Percentiles rank a stretch among this genome's conserved stretches.
Conservation (phyloP, 441 rosid species). For the Erodium trifolium region DNA sequence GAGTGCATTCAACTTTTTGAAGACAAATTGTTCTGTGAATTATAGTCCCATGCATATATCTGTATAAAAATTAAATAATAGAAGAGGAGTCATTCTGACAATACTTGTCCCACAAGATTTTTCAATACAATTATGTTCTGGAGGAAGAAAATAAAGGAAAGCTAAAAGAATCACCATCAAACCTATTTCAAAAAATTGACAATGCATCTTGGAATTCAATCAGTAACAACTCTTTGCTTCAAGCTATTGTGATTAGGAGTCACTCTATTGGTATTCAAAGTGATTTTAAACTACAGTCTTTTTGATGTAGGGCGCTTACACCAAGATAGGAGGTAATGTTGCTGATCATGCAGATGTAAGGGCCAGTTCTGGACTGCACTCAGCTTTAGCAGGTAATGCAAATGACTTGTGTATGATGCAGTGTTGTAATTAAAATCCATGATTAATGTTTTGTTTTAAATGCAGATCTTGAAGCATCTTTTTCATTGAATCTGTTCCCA, state of each 20-base stretch:
- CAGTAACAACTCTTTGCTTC: background rate
- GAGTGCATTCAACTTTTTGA: background rate
- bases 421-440: background rate
- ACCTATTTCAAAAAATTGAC: background rate
- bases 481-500: slow-evolving; percentile 22
- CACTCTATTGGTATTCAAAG: background rate
- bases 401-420: slow-evolving; percentile 8
- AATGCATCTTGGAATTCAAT: background rate
- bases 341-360: slow-evolving; percentile 6
- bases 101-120: slow-evolving; percentile 4
- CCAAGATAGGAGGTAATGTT: slow-evolving; percentile 12
- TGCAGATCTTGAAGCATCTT: slow-evolving; percentile 27
- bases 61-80: background rate
- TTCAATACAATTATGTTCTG: background rate
- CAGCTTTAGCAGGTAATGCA: slow-evolving; percentile 19
- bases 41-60: background rate
- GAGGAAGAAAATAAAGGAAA: background rate
- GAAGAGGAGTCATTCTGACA: background rate
- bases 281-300: background rate
- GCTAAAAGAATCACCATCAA: background rate
- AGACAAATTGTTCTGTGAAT: background rate
- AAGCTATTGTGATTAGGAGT: background rate
- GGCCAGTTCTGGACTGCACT: slow-evolving; percentile 14
- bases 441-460: slow-evolving; percentile 11
- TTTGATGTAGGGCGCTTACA: slow-evolving; percentile 17